Conservation (phyloP, 306 rosid genomes). For the Corylus avellana region DNA sequence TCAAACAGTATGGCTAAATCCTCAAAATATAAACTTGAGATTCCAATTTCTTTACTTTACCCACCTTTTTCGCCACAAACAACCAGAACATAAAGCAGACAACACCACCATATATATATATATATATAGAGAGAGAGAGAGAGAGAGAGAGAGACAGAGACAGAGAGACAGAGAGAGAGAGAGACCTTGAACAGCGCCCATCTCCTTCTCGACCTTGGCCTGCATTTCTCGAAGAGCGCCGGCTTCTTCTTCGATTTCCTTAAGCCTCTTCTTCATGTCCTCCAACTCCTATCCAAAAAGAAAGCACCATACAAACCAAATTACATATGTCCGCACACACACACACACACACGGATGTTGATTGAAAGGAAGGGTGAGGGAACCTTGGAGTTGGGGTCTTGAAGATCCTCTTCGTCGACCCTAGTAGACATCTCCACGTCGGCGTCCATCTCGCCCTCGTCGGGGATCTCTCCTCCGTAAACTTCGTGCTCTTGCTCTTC, state of each 20-base stretch:
- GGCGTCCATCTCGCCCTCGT: conserved; percentile 61
- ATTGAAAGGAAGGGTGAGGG: not conserved
- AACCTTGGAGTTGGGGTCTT: conserved; percentile 54
- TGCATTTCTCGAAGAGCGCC: conserved; percentile 97
- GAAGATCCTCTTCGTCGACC: conserved; percentile 44
- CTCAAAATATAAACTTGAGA: not conserved
- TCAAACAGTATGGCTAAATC: not conserved
- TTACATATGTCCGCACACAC: no score
- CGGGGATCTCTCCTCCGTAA: conserved; percentile 72
- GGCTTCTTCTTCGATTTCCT: conserved; percentile 97
- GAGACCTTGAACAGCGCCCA: conserved; percentile 93
- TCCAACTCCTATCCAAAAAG: conserved; percentile 69
- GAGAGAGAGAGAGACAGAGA: no score
- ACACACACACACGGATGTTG: not conserved
- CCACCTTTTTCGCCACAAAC: not conserved
- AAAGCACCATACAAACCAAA: not conserved
- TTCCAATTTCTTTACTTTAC: not conserved
- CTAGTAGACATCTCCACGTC: conserved; percentile 51
- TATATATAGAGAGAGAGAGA: no score
- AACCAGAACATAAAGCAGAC: not conserved
- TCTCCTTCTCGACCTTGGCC: conserved; percentile 99
- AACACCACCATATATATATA: not conserved
- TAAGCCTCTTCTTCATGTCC: conserved; percentile 98
- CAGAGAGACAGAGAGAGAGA: not conserved
- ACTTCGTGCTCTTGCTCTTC: conserved; percentile 67